These are phyloP conservation scores for Adenanthera pavonina DNA, from an alignment of 306 rosid genomes.

Conservation along the genomic window DNA sequence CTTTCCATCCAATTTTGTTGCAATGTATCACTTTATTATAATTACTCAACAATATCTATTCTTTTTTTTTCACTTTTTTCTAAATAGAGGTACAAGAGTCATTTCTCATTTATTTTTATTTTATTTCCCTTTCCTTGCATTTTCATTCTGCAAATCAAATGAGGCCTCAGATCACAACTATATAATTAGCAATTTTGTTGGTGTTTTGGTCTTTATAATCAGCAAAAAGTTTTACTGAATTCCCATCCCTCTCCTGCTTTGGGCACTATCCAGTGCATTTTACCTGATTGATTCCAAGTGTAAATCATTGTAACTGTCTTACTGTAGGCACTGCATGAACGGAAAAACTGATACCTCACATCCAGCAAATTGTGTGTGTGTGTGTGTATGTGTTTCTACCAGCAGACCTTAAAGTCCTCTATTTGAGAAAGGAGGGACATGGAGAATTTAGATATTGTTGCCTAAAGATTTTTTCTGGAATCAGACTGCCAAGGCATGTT, in stretches of 20 bases:
- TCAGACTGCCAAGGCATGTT: background rate
- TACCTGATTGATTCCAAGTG: background rate
- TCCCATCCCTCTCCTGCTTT: constrained; percentile 2
- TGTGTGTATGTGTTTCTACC: background rate
- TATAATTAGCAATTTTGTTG: background rate
- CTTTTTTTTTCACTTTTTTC: background rate
- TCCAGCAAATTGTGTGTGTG: background rate
- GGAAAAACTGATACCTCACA: constrained; percentile 2
- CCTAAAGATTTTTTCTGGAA: constrained; percentile 25
- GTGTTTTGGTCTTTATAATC: background rate
- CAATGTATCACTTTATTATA: background rate
- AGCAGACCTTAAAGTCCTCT: constrained; percentile 3
- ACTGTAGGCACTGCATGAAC: background rate
- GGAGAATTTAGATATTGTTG: background rate
- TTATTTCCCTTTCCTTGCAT: background rate
- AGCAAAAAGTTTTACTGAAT: background rate
- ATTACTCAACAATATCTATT: background rate
- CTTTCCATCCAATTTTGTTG: background rate
- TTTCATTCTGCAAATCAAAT: background rate
- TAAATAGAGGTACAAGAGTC: background rate
- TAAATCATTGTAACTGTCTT: background rate
- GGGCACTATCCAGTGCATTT: constrained; percentile 20
- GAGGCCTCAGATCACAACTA: background rate
- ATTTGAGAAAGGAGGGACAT: constrained; percentile 4
- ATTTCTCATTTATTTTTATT: background rate